A percentile compares a stretch with the other conserved stretches of the same genome.
Conservation (phyloP, 768 basidiomycete genomes). For the Cyathus striatus region DNA sequence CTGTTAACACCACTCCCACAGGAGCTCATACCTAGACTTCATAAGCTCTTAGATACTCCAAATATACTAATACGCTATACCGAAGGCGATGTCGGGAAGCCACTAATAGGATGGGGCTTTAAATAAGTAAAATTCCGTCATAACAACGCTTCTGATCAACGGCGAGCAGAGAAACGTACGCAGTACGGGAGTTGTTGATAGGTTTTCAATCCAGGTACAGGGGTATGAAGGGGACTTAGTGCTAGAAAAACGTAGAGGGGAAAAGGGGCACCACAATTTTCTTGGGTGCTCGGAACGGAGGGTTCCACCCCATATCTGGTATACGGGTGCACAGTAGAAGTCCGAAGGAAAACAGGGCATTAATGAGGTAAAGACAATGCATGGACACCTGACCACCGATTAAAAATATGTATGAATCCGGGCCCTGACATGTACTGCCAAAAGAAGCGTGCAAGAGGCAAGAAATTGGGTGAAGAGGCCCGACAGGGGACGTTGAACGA, state of each 20-base stretch:
- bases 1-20: slow-evolving; percentile 40
- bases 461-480: slow-evolving; percentile 62
- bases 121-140: neutral
- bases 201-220: slow-evolving; percentile 39
- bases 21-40: slow-evolving; percentile 40
- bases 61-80: slow-evolving; percentile 53
- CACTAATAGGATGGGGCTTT: slow-evolving; percentile 48
- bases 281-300: slow-evolving; percentile 58
- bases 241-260: slow-evolving; percentile 57
- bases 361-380: slow-evolving; percentile 53
- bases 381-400: slow-evolving; percentile 53
- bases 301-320: slow-evolving; percentile 49
- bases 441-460: slow-evolving; percentile 48
- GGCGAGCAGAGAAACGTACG: slow-evolving; percentile 33
- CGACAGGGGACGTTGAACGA: slow-evolving; percentile 60
- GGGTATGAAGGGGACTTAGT: slow-evolving; percentile 61
- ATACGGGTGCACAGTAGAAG: slow-evolving; percentile 47
- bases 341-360: slow-evolving; percentile 55
- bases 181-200: slow-evolving; percentile 66
- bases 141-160: neutral
- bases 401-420: slow-evolving; percentile 73
- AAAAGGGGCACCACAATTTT: slow-evolving; percentile 48
- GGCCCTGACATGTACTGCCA: slow-evolving; percentile 59
- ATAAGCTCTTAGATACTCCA: slow-evolving; percentile 46
- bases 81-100: slow-evolving; percentile 40